phyloP scores from a whole-genome alignment of 176 grass and related monocot genomes.

The Oryza nivara region DNA sequence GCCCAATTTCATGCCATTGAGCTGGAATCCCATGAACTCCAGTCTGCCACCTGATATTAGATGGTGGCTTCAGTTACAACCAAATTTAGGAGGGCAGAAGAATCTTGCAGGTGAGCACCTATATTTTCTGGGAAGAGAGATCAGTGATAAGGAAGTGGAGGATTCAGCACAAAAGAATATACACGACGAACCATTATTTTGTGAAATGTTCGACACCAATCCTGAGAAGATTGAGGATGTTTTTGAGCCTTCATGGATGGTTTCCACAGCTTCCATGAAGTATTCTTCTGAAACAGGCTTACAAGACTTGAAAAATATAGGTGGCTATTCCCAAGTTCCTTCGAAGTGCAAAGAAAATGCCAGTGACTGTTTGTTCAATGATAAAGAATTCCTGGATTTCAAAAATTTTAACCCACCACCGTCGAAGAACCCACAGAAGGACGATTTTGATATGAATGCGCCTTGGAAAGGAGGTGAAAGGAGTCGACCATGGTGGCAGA shows the following conservation, averaged over 20 bases:
- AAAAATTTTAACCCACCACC: slow-evolving; percentile 34
- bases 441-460: slow-evolving; percentile 32
- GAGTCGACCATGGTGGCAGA: slow-evolving; percentile 73
- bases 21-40: slow-evolving; percentile 54
- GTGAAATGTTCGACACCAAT: slow-evolving; percentile 31
- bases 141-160: slow-evolving; percentile 38
- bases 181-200: slow-evolving; percentile 29
- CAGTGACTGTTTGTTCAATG: slow-evolving; percentile 45
- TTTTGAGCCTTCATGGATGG: slow-evolving; percentile 46
- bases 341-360: slow-evolving; percentile 42
- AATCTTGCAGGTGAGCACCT: slow-evolving; percentile 47
- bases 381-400: slow-evolving; percentile 47
- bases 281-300: slow-evolving; percentile 36
- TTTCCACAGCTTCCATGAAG: slow-evolving; percentile 53
- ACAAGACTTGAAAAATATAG: slow-evolving; percentile 26
- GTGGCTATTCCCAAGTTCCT: slow-evolving; percentile 22
- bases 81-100: slow-evolving; percentile 58
- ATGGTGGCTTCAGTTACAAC: slow-evolving; percentile 84
- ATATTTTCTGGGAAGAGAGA: slow-evolving; percentile 24
- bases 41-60: slow-evolving; percentile 65
- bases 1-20: slow-evolving; percentile 60
- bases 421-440: slow-evolving; percentile 39
- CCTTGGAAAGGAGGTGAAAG: slow-evolving; percentile 60
- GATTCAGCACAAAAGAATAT: slow-evolving; percentile 30
- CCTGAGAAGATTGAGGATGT: slow-evolving; percentile 26